These are phyloP conservation scores for Trypanosoma rangeli DNA, from an alignment of 208 protist species.

Conservation along the genomic window DNA sequence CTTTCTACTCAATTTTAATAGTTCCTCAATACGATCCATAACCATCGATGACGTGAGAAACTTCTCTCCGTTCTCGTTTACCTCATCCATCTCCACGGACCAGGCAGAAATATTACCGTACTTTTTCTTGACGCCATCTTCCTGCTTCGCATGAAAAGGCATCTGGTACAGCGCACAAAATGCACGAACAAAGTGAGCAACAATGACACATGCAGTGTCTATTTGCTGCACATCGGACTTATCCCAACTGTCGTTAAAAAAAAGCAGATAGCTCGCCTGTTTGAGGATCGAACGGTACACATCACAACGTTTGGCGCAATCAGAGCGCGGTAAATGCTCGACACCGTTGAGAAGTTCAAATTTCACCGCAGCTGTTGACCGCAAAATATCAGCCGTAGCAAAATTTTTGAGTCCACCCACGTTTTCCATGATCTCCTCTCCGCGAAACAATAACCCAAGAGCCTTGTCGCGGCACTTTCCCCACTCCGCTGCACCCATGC, in stretches of 20 bases:
- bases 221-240: constrained; percentile 63
- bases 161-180: constrained; percentile 64
- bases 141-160: constrained; percentile 53
- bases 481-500: constrained; percentile 22
- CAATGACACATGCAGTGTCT: constrained; percentile 69
- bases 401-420: constrained; percentile 40
- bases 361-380: constrained; percentile 61
- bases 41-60: constrained; percentile 55
- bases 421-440: constrained; percentile 75
- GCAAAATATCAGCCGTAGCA: constrained; percentile 43
- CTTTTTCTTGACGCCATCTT: constrained; percentile 1
- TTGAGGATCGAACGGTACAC: constrained; percentile 64
- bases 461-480: constrained; percentile 52
- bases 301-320: constrained; percentile 49
- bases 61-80: constrained; percentile 20
- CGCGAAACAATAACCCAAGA: constrained; percentile 57
- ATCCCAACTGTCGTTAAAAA: constrained; percentile 73
- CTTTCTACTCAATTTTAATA: constrained; percentile 39
- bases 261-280: constrained; percentile 61
- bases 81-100: constrained; percentile 41
- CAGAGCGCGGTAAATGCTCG: constrained; percentile 67
- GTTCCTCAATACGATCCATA: constrained; percentile 68
- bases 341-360: constrained; percentile 80
- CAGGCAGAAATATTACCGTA: constrained; percentile 24
- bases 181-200: constrained; percentile 76